Conservation (phyloP, 2,329 filamentous ascomycete genomes). For the Fusarium odoratissimum region DNA sequence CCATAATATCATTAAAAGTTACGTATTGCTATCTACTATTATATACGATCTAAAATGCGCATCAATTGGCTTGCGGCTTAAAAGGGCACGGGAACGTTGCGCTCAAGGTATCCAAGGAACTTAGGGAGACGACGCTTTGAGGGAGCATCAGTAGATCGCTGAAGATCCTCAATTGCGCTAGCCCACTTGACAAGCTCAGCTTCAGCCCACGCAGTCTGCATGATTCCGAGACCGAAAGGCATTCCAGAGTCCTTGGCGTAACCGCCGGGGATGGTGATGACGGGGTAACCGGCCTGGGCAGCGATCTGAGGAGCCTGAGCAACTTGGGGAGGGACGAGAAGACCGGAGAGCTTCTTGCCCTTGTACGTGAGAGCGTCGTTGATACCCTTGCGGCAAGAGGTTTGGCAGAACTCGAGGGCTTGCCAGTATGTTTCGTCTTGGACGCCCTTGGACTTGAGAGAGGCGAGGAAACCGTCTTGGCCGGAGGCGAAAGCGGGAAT, state of each 20-base stretch:
- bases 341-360: slow-evolving; percentile 64
- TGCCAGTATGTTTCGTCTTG: slow-evolving; percentile 75
- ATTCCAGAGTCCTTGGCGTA: slow-evolving; percentile 65
- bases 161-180: slow-evolving; percentile 72
- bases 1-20: slow-evolving; percentile 5
- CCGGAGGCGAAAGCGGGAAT: slow-evolving; percentile 74
- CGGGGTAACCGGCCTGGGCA: slow-evolving; percentile 80
- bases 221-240: slow-evolving; percentile 70
- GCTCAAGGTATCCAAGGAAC: slow-evolving; percentile 63
- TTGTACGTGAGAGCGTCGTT: slow-evolving; percentile 70
- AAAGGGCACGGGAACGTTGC: slow-evolving; percentile 57
- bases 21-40: neutral
- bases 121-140: slow-evolving; percentile 62
- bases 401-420: slow-evolving; percentile 71
- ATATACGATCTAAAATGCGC: neutral
- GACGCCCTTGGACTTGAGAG: slow-evolving; percentile 68
- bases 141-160: slow-evolving; percentile 54
- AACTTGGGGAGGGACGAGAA: slow-evolving; percentile 76
- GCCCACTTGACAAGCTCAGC: slow-evolving; percentile 67
- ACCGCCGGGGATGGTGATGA: slow-evolving; percentile 75
- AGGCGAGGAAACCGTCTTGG: slow-evolving; percentile 77
- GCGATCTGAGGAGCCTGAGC: slow-evolving; percentile 76
- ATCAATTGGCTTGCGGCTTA: neutral
- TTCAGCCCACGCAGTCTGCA: slow-evolving; percentile 72
- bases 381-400: slow-evolving; percentile 73